These are phyloP conservation scores for Schoenoplectus tabernaemontani DNA, from an alignment of 202 grass and related monocot genomes.

Conservation along the genomic window DNA sequence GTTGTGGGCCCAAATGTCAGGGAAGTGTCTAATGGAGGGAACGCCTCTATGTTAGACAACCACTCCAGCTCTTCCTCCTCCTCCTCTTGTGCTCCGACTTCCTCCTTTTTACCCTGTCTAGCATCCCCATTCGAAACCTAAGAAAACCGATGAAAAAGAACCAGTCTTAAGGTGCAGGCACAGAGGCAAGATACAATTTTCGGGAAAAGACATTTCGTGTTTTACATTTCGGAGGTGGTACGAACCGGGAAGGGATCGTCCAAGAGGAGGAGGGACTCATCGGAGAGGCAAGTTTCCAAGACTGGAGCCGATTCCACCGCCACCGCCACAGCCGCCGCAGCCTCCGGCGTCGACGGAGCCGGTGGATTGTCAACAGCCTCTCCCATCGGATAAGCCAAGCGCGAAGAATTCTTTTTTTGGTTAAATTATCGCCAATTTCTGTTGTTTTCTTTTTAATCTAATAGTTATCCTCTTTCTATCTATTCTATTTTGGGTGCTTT, in stretches of 20 bases:
- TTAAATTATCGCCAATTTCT: background rate
- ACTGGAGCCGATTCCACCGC: background rate
- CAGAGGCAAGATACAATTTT: background rate
- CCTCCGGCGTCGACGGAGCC: conserved; percentile 11
- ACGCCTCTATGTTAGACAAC: conserved; percentile 37
- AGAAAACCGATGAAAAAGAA: conserved; percentile 9
- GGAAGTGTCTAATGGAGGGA: conserved; percentile 31
- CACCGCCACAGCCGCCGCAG: conserved; percentile 13
- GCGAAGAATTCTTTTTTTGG: background rate
- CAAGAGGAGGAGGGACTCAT: conserved; percentile 28
- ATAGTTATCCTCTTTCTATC: background rate
- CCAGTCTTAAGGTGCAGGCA: background rate
- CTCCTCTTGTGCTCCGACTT: background rate
- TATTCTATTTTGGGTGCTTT: background rate
- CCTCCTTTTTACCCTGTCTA: conserved; percentile 12
- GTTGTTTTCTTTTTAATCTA: background rate
- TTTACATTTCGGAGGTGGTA: conserved; percentile 14
- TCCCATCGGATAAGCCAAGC: background rate
- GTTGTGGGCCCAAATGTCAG: conserved; percentile 5
- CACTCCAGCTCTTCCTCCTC: conserved; percentile 37
- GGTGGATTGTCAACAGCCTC: background rate
- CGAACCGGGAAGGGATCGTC: conserved; percentile 38
- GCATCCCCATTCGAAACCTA: background rate
- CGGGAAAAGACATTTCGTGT: conserved; percentile 2
- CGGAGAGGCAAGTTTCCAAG: conserved; percentile 28